Evolutionary conservation across 768 basidiomycete species (phyloP).

Genomic region (Pilatotrama ljubarskyi): DNA sequence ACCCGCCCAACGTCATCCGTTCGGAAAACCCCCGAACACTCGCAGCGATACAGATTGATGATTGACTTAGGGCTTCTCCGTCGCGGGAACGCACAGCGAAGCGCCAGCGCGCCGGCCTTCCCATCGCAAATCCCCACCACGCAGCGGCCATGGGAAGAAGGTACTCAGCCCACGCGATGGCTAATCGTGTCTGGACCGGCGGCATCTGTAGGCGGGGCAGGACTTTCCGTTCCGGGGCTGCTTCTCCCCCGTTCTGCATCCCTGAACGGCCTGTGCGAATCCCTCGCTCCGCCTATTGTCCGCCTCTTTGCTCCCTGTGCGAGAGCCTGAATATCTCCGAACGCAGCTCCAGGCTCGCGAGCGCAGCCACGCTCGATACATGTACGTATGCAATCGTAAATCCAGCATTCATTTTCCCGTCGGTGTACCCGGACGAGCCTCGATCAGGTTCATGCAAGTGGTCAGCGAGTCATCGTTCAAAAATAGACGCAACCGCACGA

Average conservation of each 20-base stretch:
- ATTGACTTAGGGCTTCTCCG: conserved; percentile 4
- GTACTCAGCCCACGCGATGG: conserved; percentile 1
- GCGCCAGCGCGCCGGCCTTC: background rate
- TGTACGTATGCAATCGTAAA: too few species aligned
- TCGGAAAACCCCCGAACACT: background rate
- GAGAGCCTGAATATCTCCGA: background rate
- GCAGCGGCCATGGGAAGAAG: conserved; percentile 6
- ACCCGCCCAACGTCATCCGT: background rate
- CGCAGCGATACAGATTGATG: background rate
- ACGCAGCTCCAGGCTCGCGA: too few species aligned
- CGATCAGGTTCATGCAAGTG: too few species aligned
- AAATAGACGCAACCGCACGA: too few species aligned
- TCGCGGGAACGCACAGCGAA: background rate
- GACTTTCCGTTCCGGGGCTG: conserved; percentile 5
- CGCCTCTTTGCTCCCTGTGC: background rate
- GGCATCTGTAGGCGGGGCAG: conserved; percentile 2
- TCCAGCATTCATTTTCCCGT: too few species aligned
- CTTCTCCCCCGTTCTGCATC: conserved; percentile 6
- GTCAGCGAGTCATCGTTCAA: too few species aligned
- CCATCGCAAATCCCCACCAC: conserved; percentile 3
- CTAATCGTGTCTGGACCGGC: conserved; percentile 12
- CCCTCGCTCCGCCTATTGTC: background rate
- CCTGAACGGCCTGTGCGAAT: background rate
- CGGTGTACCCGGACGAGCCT: too few species aligned
- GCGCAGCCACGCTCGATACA: too few species aligned